Evolutionary conservation across 345 rosid genomes (phyloP).

Genomic region (Syzygium grande): DNA sequence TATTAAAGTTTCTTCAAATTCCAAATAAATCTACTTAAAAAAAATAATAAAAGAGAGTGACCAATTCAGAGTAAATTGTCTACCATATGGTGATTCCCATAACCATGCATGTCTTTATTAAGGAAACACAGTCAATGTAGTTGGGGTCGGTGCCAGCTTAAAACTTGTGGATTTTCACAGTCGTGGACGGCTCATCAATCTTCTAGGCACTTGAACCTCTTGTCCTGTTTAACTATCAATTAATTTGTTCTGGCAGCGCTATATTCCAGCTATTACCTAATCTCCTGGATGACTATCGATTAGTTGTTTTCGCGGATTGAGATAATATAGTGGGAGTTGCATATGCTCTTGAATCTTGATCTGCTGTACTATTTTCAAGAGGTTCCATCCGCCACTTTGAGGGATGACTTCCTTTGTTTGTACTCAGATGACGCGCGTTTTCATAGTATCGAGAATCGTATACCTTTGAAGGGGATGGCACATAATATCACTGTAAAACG

Average conservation of each 20-base stretch:
- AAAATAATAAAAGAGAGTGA: background rate
- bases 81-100: background rate
- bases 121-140: background rate
- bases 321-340: background rate
- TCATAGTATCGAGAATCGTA: too few species aligned
- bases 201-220: too few species aligned
- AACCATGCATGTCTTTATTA: background rate
- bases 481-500: too few species aligned
- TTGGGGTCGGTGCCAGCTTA: background rate
- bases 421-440: background rate
- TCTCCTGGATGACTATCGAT: background rate
- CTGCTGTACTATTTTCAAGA: background rate
- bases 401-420: background rate
- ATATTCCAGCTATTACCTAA: background rate
- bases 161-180: background rate
- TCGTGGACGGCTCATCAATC: background rate
- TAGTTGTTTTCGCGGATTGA: rapidly evolving
- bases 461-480: too few species aligned
- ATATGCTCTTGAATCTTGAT: background rate
- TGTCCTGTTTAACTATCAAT: too few species aligned
- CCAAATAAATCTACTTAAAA: background rate
- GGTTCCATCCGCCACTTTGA: background rate
- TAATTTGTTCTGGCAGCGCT: too few species aligned
- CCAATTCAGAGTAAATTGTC: background rate
- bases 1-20: too few species aligned